Base-by-base conservation (phyloP, 139 green algal species). In the Eudorina sp. region DNA sequence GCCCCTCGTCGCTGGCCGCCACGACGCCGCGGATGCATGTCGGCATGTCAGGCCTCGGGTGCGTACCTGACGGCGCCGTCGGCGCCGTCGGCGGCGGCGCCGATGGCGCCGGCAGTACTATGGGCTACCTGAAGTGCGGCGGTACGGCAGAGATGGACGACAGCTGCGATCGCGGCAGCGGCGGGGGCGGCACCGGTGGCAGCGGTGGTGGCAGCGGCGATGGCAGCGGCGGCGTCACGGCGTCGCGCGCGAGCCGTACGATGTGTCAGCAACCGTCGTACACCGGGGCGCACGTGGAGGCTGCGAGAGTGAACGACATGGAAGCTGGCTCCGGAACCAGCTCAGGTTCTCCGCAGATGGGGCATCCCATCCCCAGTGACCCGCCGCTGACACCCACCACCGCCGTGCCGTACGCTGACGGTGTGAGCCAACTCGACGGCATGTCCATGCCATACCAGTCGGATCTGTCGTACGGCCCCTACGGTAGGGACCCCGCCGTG, bases 281-380 rank as follows among this genome's bases (percentile, higher is more conserved):
- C 31, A 19, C 62, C 11, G 62, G 62, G 31, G n/a, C n/a, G n/a
- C n/a, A n/a, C n/a, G n/a, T n/a, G n/a, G n/a, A n/a, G n/a, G 31
- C 21, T 34, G 4, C 62, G 13, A 72, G 31, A 34, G 3, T 34
- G 27, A 72, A 25, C 62, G 66, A 75, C 11, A 29, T 75, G 31
- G 66, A 75, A 29, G 66, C 31, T 9, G 66, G 66, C 31, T 75
- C 66, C 36, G 66, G 66, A 25, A 75, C 36, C 66, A 75, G 66
- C 66, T 43, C 66, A 4, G n/a, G 38, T 21, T 75, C 66, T 9
- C 66, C 66, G 16, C 36, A 40, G 8, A 34, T 75, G 14, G 31
- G 66, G 16, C n/a, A 34, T 13, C 66, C 66, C 14, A 4, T 75
- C 66, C 16, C 31, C 2, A 45, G 66, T 18, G 66, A 75, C 34